phyloP scores from a whole-genome alignment of 176 grass and related monocot species.

The Triticum turgidum region DNA sequence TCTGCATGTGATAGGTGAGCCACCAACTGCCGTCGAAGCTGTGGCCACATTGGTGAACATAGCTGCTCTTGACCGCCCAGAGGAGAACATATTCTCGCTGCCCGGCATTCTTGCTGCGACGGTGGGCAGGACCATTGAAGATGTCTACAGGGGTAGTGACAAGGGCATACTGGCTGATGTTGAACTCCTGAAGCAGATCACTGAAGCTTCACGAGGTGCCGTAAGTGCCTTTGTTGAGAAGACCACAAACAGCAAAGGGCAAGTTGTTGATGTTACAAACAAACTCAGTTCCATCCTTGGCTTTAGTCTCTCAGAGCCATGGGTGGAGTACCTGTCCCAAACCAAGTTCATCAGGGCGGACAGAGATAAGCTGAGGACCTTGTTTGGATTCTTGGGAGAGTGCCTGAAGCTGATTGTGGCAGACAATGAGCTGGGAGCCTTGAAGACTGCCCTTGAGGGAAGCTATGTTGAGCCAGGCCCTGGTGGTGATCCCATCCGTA shows the following conservation, averaged over 20 bases:
- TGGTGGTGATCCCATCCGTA: conserved; percentile 91
- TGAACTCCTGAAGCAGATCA: conserved; percentile 91
- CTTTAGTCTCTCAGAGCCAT: conserved; percentile 75
- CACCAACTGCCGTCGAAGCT: conserved; percentile 84
- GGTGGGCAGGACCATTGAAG: conserved; percentile 83
- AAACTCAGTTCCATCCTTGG: conserved; percentile 80
- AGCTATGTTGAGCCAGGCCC: conserved; percentile 93
- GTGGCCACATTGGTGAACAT: conserved; percentile 98
- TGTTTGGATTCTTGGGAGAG: conserved; percentile 79
- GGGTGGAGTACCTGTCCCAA: conserved; percentile 81
- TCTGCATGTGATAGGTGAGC: conserved; percentile 97
- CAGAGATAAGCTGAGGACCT: conserved; percentile 78
- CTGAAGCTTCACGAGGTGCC: conserved; percentile 83
- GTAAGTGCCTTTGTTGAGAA: conserved; percentile 71
- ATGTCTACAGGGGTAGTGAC: conserved; percentile 88
- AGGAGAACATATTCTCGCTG: conserved; percentile 71
- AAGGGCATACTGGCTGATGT: conserved; percentile 89
- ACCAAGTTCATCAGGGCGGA: conserved; percentile 89
- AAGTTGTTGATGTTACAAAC: conserved; percentile 75
- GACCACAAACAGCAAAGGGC: conserved; percentile 84
- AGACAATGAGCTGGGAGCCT: conserved; percentile 81
- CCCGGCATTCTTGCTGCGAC: conserved; percentile 78
- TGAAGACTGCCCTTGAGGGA: conserved; percentile 91
- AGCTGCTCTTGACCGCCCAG: conserved; percentile 84
- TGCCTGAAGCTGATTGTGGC: conserved; percentile 86